Evolutionary conservation across 2,329 filamentous ascomycete genomes (phyloP), one percentile per base, ranked within the genome.

Genomic region (Hypoxylon sp.): DNA sequence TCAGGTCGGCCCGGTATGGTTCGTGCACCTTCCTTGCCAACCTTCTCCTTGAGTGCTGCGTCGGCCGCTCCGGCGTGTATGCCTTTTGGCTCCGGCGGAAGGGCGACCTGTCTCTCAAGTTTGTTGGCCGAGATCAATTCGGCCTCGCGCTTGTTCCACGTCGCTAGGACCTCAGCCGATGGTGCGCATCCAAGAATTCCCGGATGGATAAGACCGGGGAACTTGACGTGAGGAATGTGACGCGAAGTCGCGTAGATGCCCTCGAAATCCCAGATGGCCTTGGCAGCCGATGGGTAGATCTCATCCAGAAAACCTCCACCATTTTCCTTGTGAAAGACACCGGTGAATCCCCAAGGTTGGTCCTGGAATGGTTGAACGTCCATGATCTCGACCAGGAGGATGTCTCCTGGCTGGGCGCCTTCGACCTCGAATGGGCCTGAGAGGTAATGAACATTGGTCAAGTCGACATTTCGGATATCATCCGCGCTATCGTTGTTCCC

Each of bases 141-240:
- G 8, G 74, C 86, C 71, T 97, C 92, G 23, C 92, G 88, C 51
- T 76, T 78, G 67, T 96, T 96, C 92, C 92, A 96, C 42, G 84
- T 86, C 0, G 81, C 83, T 7, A 96, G 82, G 11, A 97, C 76
- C 61, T 90, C 86, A 2, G 84, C 75, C 0, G 89, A 93, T 0
- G 92, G 92, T 0, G 92, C 92, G 66, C 91, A 96, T 12, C 92
- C 92, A 7, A 97, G 76, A 59, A 97, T 96, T 3, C 92, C 92
- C 0, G 92, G 92, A 69, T 96, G 92, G 67, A 96, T 96, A 21
- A 96, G 78, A 0, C 92, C 91, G 0, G 91, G 84, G 68, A 96
- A 96, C 30, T 90, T 87, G 30, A 96, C 91, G 56, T 89, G 87
- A 0, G 90, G 90, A 55, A 94, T 90, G 69, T 97, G 92, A 11